Conservation (phyloP, 1,284 basidiomycete genomes). For the Rhodotorula sp. region DNA sequence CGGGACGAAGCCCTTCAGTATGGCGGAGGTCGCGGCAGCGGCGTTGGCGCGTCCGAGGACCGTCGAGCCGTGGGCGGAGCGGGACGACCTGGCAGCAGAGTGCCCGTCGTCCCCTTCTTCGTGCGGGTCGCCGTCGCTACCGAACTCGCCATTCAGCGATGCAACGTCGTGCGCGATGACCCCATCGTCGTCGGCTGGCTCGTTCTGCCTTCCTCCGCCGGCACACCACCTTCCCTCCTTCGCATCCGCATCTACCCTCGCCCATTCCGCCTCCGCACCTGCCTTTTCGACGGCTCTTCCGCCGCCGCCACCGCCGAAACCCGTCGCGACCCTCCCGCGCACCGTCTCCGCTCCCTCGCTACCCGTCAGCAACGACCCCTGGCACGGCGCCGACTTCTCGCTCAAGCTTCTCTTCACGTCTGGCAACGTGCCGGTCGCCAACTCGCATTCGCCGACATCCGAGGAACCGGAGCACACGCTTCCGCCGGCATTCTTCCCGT, state of each 20-base stretch:
- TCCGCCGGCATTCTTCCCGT: slow-evolving; percentile 49
- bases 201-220: slow-evolving; percentile 29
- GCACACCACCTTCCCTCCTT: slow-evolving; percentile 11
- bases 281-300: slow-evolving; percentile 5
- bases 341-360: slow-evolving; percentile 10
- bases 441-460: not conserved
- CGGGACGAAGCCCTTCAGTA: slow-evolving; percentile 30
- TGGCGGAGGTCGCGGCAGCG: slow-evolving; percentile 33
- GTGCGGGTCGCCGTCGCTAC: slow-evolving; percentile 53
- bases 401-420: slow-evolving; percentile 41
- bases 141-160: slow-evolving; percentile 56
- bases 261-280: slow-evolving; percentile 2
- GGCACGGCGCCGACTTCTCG: slow-evolving; percentile 39
- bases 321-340: not conserved
- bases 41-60: slow-evolving; percentile 34
- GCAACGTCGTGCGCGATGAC: slow-evolving; percentile 58
- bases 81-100: slow-evolving; percentile 23
- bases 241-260: slow-evolving; percentile 5
- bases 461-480: slow-evolving; percentile 30
- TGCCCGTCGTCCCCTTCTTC: slow-evolving; percentile 56
- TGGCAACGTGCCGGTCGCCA: not conserved
- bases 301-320: slow-evolving; percentile 20
- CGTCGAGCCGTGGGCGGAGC: slow-evolving; percentile 36
- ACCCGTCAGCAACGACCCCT: slow-evolving; percentile 21
- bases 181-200: slow-evolving; percentile 45